A percentile compares a stretch with the other conserved stretches of the same genome.
Evolutionary conservation across 176 grass and related monocot species (phyloP).

Genomic region (Aegilops bicornis): DNA sequence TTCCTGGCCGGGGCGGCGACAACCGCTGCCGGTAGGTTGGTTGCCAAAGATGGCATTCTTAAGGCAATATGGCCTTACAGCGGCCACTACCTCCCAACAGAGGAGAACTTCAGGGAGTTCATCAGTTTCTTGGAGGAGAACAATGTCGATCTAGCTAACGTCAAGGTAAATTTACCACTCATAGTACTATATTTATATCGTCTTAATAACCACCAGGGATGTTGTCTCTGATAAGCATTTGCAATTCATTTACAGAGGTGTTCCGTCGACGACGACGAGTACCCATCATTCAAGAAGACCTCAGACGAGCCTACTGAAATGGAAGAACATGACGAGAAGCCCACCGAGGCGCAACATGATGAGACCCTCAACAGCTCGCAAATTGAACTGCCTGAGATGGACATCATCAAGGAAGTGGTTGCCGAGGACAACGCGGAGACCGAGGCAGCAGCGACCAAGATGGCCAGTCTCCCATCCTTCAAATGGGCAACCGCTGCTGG

Average conservation of each 20-base stretch:
- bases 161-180: slow-evolving; percentile 61
- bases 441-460: not conserved
- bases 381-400: slow-evolving; percentile 26
- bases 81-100: slow-evolving; percentile 91
- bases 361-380: not conserved
- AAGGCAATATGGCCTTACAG: slow-evolving; percentile 99
- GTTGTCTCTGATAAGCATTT: slow-evolving; percentile 22
- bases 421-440: not conserved
- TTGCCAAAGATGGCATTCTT: slow-evolving; percentile 71
- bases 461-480: slow-evolving; percentile 44
- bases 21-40: slow-evolving; percentile 81
- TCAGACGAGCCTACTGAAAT: not conserved
- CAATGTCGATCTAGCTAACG: slow-evolving; percentile 75
- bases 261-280: slow-evolving; percentile 85
- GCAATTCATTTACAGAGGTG: slow-evolving; percentile 46
- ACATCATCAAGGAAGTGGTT: slow-evolving; percentile 24
- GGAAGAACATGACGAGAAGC: slow-evolving; percentile 4
- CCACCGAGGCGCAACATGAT: not conserved
- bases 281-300: slow-evolving; percentile 37
- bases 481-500: slow-evolving; percentile 66
- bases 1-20: slow-evolving; percentile 87
- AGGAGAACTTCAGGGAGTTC: slow-evolving; percentile 95
- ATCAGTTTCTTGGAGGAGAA: slow-evolving; percentile 85
- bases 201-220: not conserved
- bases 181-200: not conserved